Conservation (phyloP, 371 early-diverging fungal species). For the Apophysomyces elegans region DNA sequence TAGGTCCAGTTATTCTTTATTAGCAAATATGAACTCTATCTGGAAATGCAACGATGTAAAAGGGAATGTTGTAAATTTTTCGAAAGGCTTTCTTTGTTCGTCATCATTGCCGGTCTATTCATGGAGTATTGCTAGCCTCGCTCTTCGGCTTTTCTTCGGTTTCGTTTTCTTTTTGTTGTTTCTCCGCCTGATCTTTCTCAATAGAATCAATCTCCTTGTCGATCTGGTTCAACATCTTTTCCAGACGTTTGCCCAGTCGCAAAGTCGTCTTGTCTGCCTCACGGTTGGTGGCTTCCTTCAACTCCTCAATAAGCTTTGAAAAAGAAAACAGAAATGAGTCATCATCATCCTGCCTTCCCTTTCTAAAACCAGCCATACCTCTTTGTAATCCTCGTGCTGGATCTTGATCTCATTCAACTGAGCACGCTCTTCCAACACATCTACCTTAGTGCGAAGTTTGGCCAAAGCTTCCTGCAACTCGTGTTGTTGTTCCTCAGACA, state of each 20-base stretch:
- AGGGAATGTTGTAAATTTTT: background rate
- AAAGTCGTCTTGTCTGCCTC: slow-evolving; percentile 60
- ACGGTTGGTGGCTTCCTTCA: slow-evolving; percentile 60
- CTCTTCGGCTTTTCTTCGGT: background rate
- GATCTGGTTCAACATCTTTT: slow-evolving; percentile 71
- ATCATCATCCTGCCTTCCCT: background rate
- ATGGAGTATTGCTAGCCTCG: background rate
- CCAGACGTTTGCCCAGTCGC: slow-evolving; percentile 62
- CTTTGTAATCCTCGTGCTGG: slow-evolving; percentile 70
- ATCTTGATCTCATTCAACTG: slow-evolving; percentile 68
- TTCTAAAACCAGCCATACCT: slow-evolving; percentile 35
- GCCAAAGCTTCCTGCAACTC: slow-evolving; percentile 68
- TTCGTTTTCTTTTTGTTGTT: slow-evolving; percentile 12
- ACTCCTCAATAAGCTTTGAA: slow-evolving; percentile 56
- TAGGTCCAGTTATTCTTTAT: background rate
- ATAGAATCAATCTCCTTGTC: slow-evolving; percentile 70
- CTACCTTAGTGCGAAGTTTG: slow-evolving; percentile 65
- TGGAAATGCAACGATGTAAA: slow-evolving; percentile 3
- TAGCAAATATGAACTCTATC: slow-evolving; percentile 1
- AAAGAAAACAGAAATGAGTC: background rate
- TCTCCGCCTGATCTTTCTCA: slow-evolving; percentile 38
- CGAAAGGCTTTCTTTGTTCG: background rate
- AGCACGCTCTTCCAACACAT: slow-evolving; percentile 69
- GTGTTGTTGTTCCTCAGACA: slow-evolving; percentile 66
- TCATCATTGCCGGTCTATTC: slow-evolving; percentile 1